phyloP scores from a whole-genome alignment of 257 asterid genomes.

The Plantago ovata region DNA sequence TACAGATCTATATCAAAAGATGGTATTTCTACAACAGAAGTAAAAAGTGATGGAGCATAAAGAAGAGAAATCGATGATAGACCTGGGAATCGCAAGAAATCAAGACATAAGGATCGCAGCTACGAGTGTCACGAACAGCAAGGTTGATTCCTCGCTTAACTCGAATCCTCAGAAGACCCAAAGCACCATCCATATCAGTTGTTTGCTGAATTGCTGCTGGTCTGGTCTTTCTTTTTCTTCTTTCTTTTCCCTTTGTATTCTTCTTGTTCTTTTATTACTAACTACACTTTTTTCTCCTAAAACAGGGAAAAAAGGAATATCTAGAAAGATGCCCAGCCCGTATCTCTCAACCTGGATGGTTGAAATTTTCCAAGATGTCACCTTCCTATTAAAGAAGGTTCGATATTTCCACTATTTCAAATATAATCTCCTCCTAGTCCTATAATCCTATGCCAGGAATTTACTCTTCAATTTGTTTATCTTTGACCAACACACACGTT shows the following conservation, averaged over 20 bases:
- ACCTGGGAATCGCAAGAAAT: conserved; percentile 61
- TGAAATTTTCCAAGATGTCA: no score
- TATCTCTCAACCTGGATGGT: no score
- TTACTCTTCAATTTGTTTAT: no score
- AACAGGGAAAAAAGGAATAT: neutral
- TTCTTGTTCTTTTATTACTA: neutral
- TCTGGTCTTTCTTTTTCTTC: neutral
- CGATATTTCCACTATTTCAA: no score
- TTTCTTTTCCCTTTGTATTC: neutral
- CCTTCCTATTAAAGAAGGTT: no score
- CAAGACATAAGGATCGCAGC: conserved; percentile 80
- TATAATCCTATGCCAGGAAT: no score
- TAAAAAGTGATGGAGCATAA: neutral
- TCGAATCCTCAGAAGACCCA: conserved; percentile 60
- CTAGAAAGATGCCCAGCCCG: neutral
- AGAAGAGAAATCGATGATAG: neutral
- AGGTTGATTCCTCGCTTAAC: conserved; percentile 59
- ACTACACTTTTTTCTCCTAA: neutral
- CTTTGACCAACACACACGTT: no score
- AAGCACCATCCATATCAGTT: conserved; percentile 29
- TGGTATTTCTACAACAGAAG: neutral
- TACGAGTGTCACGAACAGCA: conserved; percentile 62
- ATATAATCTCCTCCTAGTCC: no score
- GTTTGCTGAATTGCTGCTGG: no score
- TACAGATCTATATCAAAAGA: neutral